Base-by-base conservation (phyloP, 228 moss, liverwort and hornwort species). In the Sphagnum magellanicum region DNA sequence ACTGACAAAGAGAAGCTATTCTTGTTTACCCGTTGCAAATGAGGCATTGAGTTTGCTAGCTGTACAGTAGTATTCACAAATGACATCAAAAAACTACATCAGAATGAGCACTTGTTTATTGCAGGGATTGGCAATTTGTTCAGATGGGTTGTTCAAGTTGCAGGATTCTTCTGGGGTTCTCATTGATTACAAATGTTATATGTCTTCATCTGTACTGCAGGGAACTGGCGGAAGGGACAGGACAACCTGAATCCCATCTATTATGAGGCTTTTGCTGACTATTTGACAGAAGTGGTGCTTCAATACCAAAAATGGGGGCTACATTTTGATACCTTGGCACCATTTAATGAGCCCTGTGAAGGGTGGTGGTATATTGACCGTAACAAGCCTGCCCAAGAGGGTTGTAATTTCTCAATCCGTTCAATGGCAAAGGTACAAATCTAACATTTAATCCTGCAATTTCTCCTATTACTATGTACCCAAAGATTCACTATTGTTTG, bases 301-400 rank as follows among this genome's bases (percentile, higher is more conserved):
- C 88, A 86, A 67, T 94, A 89, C 52, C 68, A 90, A 64, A 85
- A 80, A 53, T 98, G 92, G 92, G 89, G 79, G 10, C 47, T 94
- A 60, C 78, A 92, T 13, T 94, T 98, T 49, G 75, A 92, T 51
- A 76, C 88, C 5, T 63, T 98, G 55, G 98, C 98, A 50, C 93
- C 94, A 6, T 93, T 91, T 63, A 98, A 92, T 71, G 92, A 98
- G 76, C 98, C 98, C 5, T 89, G 91, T 60, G 94, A 98, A 82
- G 94, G 94, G 6, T 94, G 93, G 83, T 98, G 94, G 98, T 89
- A 94, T 63, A 74, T 92, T 13, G 88, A 94, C 55, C 83, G 93
- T 49, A 91, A 86, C 6, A 98, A 92, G 84, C n/a, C 88, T 60
- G 89, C 88, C 16, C 98, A 98, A 66, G 98, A 98, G 73, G 98